Evolutionary conservation across 768 basidiomycete genomes (phyloP).

Genomic region (Multifurca ochricompacta): DNA sequence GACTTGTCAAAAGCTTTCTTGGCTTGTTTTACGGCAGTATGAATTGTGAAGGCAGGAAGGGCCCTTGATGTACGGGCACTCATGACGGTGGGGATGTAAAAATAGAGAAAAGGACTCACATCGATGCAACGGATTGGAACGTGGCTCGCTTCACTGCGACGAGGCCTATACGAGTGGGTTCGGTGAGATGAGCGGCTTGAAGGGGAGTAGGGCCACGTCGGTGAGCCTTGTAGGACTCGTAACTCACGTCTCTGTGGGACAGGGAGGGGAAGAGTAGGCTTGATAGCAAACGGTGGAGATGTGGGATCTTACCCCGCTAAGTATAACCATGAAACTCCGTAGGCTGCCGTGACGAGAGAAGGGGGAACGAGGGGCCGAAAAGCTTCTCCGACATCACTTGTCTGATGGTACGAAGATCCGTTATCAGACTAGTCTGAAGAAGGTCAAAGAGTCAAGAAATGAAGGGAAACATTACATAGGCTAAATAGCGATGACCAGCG

Average conservation of each 20-base stretch:
- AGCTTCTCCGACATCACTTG: slow-evolving; percentile 77
- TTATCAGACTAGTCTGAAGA: slow-evolving; percentile 23
- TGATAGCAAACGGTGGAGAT: background rate
- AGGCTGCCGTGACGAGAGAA: slow-evolving; percentile 63
- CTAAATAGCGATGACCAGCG: slow-evolving; percentile 63
- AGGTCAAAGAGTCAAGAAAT: background rate
- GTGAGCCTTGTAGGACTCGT: slow-evolving; percentile 75
- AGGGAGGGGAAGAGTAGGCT: slow-evolving; percentile 1
- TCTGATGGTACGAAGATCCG: slow-evolving; percentile 34
- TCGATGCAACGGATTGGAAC: slow-evolving; percentile 77
- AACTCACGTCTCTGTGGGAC: slow-evolving; percentile 52
- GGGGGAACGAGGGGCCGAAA: slow-evolving; percentile 75
- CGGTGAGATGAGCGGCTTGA: slow-evolving; percentile 63
- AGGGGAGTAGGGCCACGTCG: slow-evolving; percentile 55
- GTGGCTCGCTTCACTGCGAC: slow-evolving; percentile 68
- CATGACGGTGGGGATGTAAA: slow-evolving; percentile 2
- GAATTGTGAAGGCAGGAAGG: slow-evolving; percentile 78
- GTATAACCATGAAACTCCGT: slow-evolving; percentile 79
- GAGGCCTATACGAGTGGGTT: slow-evolving; percentile 58
- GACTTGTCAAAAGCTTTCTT: slow-evolving; percentile 57
- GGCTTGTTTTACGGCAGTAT: slow-evolving; percentile 69
- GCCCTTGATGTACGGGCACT: slow-evolving; percentile 40
- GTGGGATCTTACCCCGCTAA: slow-evolving; percentile 44
- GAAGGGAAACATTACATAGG: slow-evolving; percentile 50
- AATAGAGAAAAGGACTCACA: slow-evolving; percentile 38